Evolutionary conservation across 768 basidiomycete species (phyloP).

Genomic region (Suillus alpinus): DNA sequence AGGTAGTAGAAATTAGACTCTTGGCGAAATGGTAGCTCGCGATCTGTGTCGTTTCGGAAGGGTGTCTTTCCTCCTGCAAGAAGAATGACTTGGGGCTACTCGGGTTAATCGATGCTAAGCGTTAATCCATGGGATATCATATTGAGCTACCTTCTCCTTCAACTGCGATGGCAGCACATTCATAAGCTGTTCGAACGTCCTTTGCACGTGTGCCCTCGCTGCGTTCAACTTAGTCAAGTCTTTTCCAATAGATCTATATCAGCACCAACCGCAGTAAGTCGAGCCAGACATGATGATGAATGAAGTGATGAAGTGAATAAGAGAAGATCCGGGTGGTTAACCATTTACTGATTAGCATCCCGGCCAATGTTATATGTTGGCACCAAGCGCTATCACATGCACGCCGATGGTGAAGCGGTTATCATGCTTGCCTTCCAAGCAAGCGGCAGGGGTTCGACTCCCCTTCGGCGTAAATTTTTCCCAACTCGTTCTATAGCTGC

Average conservation of each 20-base stretch:
- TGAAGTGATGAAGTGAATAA: not conserved
- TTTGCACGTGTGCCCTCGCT: not conserved
- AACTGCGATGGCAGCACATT: not conserved
- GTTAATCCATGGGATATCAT: not conserved
- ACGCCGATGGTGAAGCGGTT: constrained; percentile 85
- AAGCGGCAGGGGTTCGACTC: constrained; percentile 78
- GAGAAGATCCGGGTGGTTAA: not conserved
- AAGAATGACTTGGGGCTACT: constrained; percentile 66
- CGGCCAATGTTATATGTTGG: not conserved
- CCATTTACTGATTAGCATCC: not conserved
- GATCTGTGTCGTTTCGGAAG: constrained; percentile 81
- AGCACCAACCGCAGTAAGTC: not conserved
- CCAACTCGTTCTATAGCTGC: too few relatives aligned
- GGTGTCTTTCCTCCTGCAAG: constrained; percentile 61
- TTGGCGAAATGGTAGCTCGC: constrained; percentile 68
- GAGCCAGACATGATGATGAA: not conserved
- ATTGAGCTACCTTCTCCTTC: constrained; percentile 1
- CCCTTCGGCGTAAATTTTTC: constrained; percentile 47
- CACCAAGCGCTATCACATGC: not conserved
- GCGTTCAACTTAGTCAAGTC: not conserved
- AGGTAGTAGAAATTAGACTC: constrained; percentile 92
- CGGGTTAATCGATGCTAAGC: not conserved
- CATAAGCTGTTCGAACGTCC: constrained; percentile 1
- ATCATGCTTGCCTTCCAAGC: constrained; percentile 91
- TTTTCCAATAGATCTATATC: not conserved